Percentiles rank a stretch among this genome's conserved stretches.
Conservation (phyloP, 2,329 filamentous ascomycete genomes). For the Aspergillus fischeri region DNA sequence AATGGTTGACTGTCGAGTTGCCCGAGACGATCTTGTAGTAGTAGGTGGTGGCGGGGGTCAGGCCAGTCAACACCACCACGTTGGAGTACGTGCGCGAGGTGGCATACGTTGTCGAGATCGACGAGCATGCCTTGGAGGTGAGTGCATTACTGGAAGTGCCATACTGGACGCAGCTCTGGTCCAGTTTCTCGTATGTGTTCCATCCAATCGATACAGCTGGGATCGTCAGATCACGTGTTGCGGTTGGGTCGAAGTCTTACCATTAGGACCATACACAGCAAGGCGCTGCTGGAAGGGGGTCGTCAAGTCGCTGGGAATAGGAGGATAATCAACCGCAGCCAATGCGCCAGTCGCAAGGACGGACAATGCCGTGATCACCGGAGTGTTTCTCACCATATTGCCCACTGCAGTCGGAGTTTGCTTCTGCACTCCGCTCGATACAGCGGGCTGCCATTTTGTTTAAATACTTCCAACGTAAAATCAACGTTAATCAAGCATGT, state of each 20-base stretch:
- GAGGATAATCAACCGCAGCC: slow-evolving; percentile 39
- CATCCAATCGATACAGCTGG: slow-evolving; percentile 52
- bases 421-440: background rate
- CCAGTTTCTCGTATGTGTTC: slow-evolving; percentile 52
- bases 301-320: slow-evolving; percentile 47
- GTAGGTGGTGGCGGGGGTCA: slow-evolving; percentile 54
- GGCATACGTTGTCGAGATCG: slow-evolving; percentile 47
- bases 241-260: slow-evolving; percentile 29
- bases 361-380: slow-evolving; percentile 20
- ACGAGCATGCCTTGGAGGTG: slow-evolving; percentile 42
- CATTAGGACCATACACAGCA: slow-evolving; percentile 47
- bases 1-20: slow-evolving; percentile 53
- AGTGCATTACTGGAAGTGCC: slow-evolving; percentile 43
- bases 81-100: slow-evolving; percentile 55
- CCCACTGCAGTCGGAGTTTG: background rate
- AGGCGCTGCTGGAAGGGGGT: slow-evolving; percentile 55
- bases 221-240: background rate
- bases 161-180: slow-evolving; percentile 49
- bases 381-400: background rate
- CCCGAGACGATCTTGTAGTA: slow-evolving; percentile 58
- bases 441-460: background rate
- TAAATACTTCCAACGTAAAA: background rate
- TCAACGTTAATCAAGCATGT: background rate
- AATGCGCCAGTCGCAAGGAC: slow-evolving; percentile 21
- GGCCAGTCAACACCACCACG: slow-evolving; percentile 43